A percentile compares a stretch with the other conserved stretches of the same genome.
Conservation (phyloP, 2,329 filamentous ascomycete genomes). For the Ophiostoma himal-ulmi region DNA sequence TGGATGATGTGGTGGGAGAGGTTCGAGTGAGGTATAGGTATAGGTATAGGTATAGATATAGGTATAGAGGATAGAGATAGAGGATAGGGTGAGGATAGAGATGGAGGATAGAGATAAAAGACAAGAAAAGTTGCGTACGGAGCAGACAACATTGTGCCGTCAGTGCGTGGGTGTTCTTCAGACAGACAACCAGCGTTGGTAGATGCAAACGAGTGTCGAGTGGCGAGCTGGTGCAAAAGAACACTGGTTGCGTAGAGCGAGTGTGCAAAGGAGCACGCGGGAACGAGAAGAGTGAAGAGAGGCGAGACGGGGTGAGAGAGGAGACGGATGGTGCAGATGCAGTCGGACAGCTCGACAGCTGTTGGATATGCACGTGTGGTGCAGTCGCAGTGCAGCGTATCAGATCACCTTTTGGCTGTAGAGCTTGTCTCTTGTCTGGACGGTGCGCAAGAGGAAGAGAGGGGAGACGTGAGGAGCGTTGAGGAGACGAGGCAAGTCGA, state of each 20-base stretch:
- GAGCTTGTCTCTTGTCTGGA: too few relatives aligned
- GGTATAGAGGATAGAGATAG: background rate
- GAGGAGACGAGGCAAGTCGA: too few relatives aligned
- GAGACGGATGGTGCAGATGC: background rate
- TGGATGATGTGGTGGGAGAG: background rate
- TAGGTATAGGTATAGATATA: background rate
- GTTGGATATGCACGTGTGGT: background rate
- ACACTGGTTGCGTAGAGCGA: too few relatives aligned
- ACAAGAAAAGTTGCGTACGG: background rate
- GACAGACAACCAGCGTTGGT: too few relatives aligned
- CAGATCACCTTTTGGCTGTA: too few relatives aligned
- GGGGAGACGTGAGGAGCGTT: too few relatives aligned
- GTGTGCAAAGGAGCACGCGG: too few relatives aligned
- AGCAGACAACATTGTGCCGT: background rate
- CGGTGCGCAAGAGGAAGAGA: too few relatives aligned
- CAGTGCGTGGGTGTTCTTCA: background rate
- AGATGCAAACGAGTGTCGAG: too few relatives aligned
- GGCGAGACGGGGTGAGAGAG: background rate
- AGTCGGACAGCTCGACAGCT: background rate
- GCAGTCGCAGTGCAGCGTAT: background rate
- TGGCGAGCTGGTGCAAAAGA: too few relatives aligned
- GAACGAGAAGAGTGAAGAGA: background rate
- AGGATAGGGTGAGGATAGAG: background rate
- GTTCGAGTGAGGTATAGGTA: background rate
- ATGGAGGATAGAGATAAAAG: background rate